A percentile compares a stretch with the other conserved stretches of the same genome.
These are phyloP conservation scores for Papiliotrema fonsecae DNA, from an alignment of 1,284 basidiomycete genomes.

Conservation along the genomic window DNA sequence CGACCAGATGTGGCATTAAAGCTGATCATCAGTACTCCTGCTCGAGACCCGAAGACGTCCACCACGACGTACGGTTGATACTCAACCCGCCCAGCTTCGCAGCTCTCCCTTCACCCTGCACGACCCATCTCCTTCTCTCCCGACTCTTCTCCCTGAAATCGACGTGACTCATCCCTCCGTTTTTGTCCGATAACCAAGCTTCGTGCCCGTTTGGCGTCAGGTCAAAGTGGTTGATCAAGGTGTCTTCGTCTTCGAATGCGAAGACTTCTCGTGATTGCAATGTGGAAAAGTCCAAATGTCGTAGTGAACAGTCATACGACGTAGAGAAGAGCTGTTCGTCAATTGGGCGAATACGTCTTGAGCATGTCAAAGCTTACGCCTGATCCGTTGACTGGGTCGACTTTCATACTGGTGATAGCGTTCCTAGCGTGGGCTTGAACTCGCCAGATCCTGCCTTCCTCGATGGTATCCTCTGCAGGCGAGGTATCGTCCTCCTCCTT, in stretches of 20 bases:
- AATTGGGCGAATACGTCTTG: background rate
- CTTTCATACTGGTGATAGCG: slow-evolving; percentile 46
- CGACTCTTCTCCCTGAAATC: slow-evolving; percentile 45
- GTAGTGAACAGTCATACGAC: slow-evolving; percentile 51
- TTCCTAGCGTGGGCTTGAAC: slow-evolving; percentile 46
- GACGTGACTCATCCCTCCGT: slow-evolving; percentile 49
- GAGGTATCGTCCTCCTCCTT: slow-evolving; percentile 30
- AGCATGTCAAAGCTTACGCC: slow-evolving; percentile 31
- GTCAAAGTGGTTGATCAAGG: slow-evolving; percentile 50
- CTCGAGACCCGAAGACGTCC: background rate
- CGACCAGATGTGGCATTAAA: slow-evolving; percentile 39
- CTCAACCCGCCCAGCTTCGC: slow-evolving; percentile 47
- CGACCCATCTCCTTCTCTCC: slow-evolving; percentile 38
- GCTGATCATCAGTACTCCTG: slow-evolving; percentile 23
- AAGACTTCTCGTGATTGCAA: slow-evolving; percentile 47
- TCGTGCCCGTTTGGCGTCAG: slow-evolving; percentile 46
- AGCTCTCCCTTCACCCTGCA: slow-evolving; percentile 36
- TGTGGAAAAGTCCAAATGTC: slow-evolving; percentile 46
- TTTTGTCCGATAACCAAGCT: slow-evolving; percentile 48
- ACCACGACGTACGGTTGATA: slow-evolving; percentile 42
- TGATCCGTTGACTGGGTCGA: slow-evolving; percentile 42
- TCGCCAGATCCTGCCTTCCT: slow-evolving; percentile 44
- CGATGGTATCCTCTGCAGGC: slow-evolving; percentile 19
- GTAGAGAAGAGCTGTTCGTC: slow-evolving; percentile 45
- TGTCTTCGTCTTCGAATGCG: slow-evolving; percentile 46